These are phyloP conservation scores for Wickerhamiella bombiphila DNA, from an alignment of 805 yeast species.

Conservation along the genomic window DNA sequence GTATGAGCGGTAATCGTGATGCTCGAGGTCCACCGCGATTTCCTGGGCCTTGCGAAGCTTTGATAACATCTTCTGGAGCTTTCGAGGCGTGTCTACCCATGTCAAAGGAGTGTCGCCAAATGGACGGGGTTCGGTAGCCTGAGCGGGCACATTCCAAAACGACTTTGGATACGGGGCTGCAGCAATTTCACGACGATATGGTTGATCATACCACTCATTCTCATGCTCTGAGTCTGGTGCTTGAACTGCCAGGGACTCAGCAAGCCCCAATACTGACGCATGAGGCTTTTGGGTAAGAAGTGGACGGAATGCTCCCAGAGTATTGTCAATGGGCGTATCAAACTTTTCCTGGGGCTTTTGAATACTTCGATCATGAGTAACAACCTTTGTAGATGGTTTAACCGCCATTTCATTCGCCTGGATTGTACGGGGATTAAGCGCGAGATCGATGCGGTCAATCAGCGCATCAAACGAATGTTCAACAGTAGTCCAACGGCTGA, in stretches of 20 bases:
- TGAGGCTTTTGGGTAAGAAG: constrained; percentile 58
- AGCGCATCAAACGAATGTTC: constrained; percentile 50
- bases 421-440: constrained; percentile 1
- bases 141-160: constrained; percentile 34
- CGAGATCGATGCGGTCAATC: constrained; percentile 56
- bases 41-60: constrained; percentile 39
- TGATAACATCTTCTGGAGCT: constrained; percentile 39
- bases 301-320: constrained; percentile 70
- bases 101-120: constrained; percentile 19
- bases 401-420: neutral
- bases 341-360: constrained; percentile 30
- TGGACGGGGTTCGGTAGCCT: constrained; percentile 18
- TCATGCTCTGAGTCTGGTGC: constrained; percentile 27
- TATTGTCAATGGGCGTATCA: constrained; percentile 43
- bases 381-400: neutral
- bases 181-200: constrained; percentile 64
- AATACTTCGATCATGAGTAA: constrained; percentile 20
- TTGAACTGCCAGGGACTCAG: constrained; percentile 32
- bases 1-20: constrained; percentile 82
- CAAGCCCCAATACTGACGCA: constrained; percentile 36
- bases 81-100: constrained; percentile 54
- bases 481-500: constrained; percentile 45
- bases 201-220: constrained; percentile 54
- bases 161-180: constrained; percentile 51
- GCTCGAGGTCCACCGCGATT: constrained; percentile 90